Evolutionary conservation across 495 filamentous ascomycete genomes (phyloP).

Genomic region (Melanomma pulvis-pyrius): DNA sequence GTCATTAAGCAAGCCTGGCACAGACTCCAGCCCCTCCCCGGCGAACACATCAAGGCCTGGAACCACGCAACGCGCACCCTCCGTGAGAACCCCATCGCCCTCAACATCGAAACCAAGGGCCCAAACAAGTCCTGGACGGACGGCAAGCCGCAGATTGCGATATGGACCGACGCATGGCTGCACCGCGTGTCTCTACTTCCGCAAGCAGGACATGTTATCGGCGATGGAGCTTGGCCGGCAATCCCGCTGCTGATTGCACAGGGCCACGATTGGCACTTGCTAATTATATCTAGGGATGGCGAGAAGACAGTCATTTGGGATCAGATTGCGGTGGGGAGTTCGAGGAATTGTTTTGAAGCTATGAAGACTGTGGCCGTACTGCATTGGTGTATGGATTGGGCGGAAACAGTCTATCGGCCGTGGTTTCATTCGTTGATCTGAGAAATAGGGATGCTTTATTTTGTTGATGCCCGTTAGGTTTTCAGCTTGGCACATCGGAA

Average conservation of each 20-base stretch:
- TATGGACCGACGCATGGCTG: conserved; percentile 34
- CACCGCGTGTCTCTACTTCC: conserved; percentile 8
- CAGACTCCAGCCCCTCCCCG: conserved; percentile 16
- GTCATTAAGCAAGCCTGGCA: conserved; percentile 24
- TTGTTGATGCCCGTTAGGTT: no score
- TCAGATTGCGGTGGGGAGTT: conserved; percentile 32
- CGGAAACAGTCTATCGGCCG: conserved; percentile 36
- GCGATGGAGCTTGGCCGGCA: conserved; percentile 16
- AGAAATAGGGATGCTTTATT: no score
- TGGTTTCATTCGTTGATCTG: conserved; percentile 28
- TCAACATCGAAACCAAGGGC: conserved; percentile 35
- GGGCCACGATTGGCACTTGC: conserved; percentile 38
- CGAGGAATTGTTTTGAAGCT: conserved; percentile 37
- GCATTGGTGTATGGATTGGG: conserved; percentile 32
- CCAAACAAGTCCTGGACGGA: conserved; percentile 37
- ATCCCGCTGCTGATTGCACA: conserved; percentile 36
- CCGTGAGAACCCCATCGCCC: conserved; percentile 31
- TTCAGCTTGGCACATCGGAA: no score
- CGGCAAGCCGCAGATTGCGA: conserved; percentile 34
- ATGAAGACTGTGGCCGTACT: conserved; percentile 31
- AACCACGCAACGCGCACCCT: conserved; percentile 28
- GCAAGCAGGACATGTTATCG: neutral
- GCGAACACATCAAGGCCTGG: conserved; percentile 24
- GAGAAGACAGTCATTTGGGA: conserved; percentile 31
- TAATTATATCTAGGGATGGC: conserved; percentile 31